phyloP scores from a whole-genome alignment of 257 asterid genomes.

The Paulownia fortunei region DNA sequence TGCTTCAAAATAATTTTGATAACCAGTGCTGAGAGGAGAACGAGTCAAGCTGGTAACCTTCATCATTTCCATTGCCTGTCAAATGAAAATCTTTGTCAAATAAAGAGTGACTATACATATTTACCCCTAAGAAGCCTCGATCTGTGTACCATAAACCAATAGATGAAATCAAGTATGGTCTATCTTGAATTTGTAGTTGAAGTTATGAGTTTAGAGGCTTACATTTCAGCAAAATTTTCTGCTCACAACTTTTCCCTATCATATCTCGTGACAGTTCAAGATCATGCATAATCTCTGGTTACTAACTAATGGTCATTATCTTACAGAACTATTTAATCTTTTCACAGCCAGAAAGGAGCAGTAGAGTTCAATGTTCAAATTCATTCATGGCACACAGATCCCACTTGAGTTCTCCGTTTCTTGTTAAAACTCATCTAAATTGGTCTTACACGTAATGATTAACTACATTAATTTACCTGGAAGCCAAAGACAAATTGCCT shows the following conservation, averaged over 20 bases:
- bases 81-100: constrained; percentile 13
- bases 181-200: too few species aligned
- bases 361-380: neutral
- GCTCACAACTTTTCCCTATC: neutral
- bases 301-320: neutral
- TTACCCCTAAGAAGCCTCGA: too few species aligned
- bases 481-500: constrained; percentile 69
- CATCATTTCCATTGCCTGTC: constrained; percentile 97
- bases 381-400: neutral
- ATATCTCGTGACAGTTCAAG: neutral
- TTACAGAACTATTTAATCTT: neutral
- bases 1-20: constrained; percentile 80
- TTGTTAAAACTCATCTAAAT: neutral
- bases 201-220: too few species aligned
- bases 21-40: constrained; percentile 49
- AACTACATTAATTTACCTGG: constrained; percentile 56
- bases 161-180: too few species aligned
- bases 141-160: too few species aligned
- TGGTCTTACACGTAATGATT: neutral
- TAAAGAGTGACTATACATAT: neutral
- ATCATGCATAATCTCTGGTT: neutral
- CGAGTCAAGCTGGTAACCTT: constrained; percentile 52
- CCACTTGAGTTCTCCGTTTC: neutral
- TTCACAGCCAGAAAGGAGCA: neutral
- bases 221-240: neutral